These are phyloP conservation scores for Alopecurus myosuroides DNA, from an alignment of 176 grass and related monocot species.

Conservation along the genomic window DNA sequence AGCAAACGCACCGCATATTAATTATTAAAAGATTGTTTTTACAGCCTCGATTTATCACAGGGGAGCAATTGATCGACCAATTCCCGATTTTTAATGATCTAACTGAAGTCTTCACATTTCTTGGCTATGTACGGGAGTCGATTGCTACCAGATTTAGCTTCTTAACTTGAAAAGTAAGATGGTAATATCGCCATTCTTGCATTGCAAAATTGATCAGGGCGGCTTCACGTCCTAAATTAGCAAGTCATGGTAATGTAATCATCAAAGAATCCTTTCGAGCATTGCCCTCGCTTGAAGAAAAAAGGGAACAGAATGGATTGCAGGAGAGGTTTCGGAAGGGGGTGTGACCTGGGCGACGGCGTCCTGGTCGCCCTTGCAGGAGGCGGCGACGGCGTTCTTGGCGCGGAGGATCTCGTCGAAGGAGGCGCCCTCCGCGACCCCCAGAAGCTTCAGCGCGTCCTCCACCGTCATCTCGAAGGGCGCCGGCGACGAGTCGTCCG, in stretches of 20 bases:
- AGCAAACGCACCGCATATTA: neutral
- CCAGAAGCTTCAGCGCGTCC: slow-evolving; percentile 80
- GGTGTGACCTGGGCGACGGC: slow-evolving; percentile 83
- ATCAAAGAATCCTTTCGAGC: neutral
- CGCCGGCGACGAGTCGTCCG: slow-evolving; percentile 68
- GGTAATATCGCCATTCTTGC: neutral
- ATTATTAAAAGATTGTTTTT: slow-evolving; percentile 4
- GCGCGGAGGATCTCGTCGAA: slow-evolving; percentile 96
- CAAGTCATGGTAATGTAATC: neutral
- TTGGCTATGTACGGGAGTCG: neutral
- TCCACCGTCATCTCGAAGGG: slow-evolving; percentile 87
- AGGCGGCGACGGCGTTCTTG: slow-evolving; percentile 73
- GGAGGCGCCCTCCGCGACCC: slow-evolving; percentile 59
- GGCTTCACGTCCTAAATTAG: neutral
- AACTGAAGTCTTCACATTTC: neutral
- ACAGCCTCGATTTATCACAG: neutral
- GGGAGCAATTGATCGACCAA: neutral
- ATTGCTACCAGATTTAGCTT: neutral
- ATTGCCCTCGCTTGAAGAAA: neutral
- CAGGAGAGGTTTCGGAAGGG: neutral
- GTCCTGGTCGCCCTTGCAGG: slow-evolving; percentile 85
- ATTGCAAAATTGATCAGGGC: neutral
- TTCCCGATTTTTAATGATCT: neutral
- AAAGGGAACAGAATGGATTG: neutral
- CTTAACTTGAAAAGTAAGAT: neutral